Percentiles rank a stretch among this genome's conserved stretches.
These are phyloP conservation scores for Moringa oleifera DNA, from an alignment of 345 rosid genomes.

Conservation along the genomic window DNA sequence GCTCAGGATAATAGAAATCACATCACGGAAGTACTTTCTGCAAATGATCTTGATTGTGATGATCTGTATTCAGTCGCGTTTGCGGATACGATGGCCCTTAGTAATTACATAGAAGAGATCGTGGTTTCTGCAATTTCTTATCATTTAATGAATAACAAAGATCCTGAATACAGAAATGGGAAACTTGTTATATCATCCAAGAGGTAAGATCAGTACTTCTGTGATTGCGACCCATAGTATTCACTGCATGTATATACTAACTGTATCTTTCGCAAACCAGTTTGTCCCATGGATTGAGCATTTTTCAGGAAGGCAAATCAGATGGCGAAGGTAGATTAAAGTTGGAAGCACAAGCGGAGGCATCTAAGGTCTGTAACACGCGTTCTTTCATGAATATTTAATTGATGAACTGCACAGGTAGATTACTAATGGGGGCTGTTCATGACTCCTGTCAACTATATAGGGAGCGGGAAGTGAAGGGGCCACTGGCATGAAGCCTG, in stretches of 20 bases:
- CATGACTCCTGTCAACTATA: conserved; percentile 1
- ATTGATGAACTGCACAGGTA: background rate
- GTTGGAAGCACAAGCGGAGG: conserved; percentile 43
- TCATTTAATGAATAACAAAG: conserved; percentile 79
- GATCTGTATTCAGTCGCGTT: conserved; percentile 68
- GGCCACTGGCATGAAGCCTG: conserved; percentile 29
- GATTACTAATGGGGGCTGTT: background rate
- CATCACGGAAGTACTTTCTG: conserved; percentile 81
- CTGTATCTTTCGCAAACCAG: conserved; percentile 30
- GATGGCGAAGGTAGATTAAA: conserved; percentile 40
- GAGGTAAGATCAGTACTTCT: conserved; percentile 38
- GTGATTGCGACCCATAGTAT: background rate
- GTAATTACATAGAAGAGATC: conserved; percentile 86
- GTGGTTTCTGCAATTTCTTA: conserved; percentile 85
- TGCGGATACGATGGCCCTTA: conserved; percentile 62
- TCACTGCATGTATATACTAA: conserved; percentile 6
- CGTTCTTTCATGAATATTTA: conserved; percentile 1
- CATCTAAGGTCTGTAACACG: conserved; percentile 29
- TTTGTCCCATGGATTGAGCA: conserved; percentile 77
- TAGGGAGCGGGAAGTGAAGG: conserved; percentile 38
- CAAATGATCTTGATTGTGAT: conserved; percentile 84
- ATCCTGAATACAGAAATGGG: conserved; percentile 78
- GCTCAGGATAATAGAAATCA: conserved; percentile 88
- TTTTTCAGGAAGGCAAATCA: conserved; percentile 70
- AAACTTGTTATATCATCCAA: conserved; percentile 73